Percentiles rank a stretch among this genome's conserved stretches.
phyloP scores from a whole-genome alignment of 495 filamentous ascomycete genomes.

The Amniculicola lignicola region DNA sequence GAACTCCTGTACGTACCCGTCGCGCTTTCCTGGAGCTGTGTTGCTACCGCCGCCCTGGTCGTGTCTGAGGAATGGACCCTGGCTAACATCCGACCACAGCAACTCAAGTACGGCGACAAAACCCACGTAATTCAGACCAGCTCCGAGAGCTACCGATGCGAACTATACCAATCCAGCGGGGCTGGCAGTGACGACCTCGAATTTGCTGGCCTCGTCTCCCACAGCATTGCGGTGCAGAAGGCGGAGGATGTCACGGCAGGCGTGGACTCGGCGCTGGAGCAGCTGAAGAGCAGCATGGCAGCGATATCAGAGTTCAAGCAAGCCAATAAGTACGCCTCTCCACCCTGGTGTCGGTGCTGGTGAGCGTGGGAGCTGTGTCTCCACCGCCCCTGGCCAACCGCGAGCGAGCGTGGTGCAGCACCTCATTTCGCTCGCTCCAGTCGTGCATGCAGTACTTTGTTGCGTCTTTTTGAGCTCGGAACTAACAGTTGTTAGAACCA shows the following conservation, averaged over 20 bases:
- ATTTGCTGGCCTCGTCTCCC: slow-evolving; percentile 35
- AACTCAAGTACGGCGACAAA: slow-evolving; percentile 36
- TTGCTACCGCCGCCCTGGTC: slow-evolving; percentile 2
- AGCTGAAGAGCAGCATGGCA: slow-evolving; percentile 39
- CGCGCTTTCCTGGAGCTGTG: neutral
- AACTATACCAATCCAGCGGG: slow-evolving; percentile 30
- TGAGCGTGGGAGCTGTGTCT: neutral
- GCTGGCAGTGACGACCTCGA: slow-evolving; percentile 28
- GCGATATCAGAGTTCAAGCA: slow-evolving; percentile 40
- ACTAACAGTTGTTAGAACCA: slow-evolving; percentile 28
- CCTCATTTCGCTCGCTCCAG: neutral
- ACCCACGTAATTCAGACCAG: slow-evolving; percentile 26
- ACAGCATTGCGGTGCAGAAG: slow-evolving; percentile 30
- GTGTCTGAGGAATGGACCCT: slow-evolving; percentile 8
- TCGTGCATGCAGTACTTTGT: neutral
- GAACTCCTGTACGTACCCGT: slow-evolving; percentile 33
- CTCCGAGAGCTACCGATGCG: slow-evolving; percentile 29
- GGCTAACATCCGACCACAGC: slow-evolving; percentile 25
- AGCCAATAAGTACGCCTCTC: slow-evolving; percentile 38
- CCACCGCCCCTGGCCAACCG: neutral
- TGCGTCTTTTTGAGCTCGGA: neutral
- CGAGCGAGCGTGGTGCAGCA: neutral
- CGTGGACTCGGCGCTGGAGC: slow-evolving; percentile 39
- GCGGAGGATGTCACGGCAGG: slow-evolving; percentile 30
- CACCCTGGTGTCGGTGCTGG: neutral